A percentile compares a stretch with the other conserved stretches of the same genome.
Evolutionary conservation across 2,329 filamentous ascomycete genomes (phyloP).

Genomic region (Ophiostoma himal-ulmi): DNA sequence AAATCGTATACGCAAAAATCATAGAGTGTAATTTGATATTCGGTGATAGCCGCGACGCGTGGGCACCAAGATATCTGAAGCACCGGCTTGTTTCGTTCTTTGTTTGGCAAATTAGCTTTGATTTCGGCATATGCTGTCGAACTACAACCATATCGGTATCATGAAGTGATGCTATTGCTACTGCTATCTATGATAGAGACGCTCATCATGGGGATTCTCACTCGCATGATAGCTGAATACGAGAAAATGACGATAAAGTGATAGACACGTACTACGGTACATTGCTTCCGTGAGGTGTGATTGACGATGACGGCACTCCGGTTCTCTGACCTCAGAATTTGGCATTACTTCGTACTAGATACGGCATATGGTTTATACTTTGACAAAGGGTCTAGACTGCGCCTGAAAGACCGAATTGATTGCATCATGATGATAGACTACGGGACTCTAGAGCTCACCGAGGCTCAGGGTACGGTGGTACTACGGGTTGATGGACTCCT

Average conservation of each 20-base stretch:
- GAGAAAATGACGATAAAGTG: background rate
- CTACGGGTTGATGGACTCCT: background rate
- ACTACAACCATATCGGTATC: too few species aligned
- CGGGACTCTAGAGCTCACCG: too few species aligned
- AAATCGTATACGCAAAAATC: background rate
- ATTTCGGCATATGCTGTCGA: background rate
- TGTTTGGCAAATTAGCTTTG: background rate
- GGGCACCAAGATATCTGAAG: background rate
- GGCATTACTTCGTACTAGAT: too few species aligned
- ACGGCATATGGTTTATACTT: too few species aligned
- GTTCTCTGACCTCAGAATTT: background rate
- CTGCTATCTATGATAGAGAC: background rate
- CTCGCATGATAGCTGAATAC: background rate
- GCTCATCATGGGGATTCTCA: background rate
- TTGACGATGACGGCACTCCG: background rate
- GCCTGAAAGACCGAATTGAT: background rate
- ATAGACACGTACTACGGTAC: background rate
- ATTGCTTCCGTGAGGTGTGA: background rate
- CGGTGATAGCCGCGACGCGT: background rate
- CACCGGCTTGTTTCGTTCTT: background rate
- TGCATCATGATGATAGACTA: background rate
- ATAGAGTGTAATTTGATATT: background rate
- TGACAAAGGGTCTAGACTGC: background rate
- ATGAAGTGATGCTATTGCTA: background rate
- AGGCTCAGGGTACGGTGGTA: background rate